Base-by-base conservation (phyloP, 2,329 filamentous ascomycete species). In the Calonectria pauciramosa region DNA sequence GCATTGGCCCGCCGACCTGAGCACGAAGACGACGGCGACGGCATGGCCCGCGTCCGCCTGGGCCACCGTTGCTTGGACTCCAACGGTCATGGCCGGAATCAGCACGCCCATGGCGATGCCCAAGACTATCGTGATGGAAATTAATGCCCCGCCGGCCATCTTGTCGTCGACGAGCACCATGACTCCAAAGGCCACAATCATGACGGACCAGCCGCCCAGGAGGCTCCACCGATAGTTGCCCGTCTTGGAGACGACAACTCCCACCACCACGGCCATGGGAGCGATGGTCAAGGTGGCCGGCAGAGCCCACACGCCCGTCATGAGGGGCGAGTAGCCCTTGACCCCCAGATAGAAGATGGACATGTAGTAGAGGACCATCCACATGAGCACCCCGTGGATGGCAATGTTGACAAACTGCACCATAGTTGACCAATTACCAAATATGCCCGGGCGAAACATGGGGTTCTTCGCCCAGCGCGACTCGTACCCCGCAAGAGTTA, bases 51-150 rank as follows among this genome's bases (percentile, higher is more conserved):
- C 75, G 13, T 80, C 77, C 9, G 36, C 65, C n/a, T 74, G 70
- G 11, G 60, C 41, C 9, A 77, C 78, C 6, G 76, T 80, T 10
- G 93, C 92, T 83, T 95, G 93, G 30, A 94, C 89, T 1, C 90
- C 89, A 41, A 93, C 89, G 0, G 87, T 88, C 84, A 93, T 90
- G n/a, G 89, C 86, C 0, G 93, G 90, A 83, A 94, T 93, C 8
- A 94, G 85, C 70, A 94, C 88, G 2, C 93, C 93, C 3, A 91
- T 88, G 18, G 93, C 93, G 6, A 93, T 68, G 0, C 92, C 92
- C 16, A 90, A 84, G 23, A 91, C 86, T 8, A 94, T 81, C 78
- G 91, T 92, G 56, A 94, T 84, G 79, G 92, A 90, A 69, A 94
- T 85, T 89, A 92, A 93, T 26, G 85, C 84, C 0, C 86, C 83